phyloP scores from a whole-genome alignment of 2,329 filamentous ascomycete species.

The Emericellopsis cladophorae region DNA sequence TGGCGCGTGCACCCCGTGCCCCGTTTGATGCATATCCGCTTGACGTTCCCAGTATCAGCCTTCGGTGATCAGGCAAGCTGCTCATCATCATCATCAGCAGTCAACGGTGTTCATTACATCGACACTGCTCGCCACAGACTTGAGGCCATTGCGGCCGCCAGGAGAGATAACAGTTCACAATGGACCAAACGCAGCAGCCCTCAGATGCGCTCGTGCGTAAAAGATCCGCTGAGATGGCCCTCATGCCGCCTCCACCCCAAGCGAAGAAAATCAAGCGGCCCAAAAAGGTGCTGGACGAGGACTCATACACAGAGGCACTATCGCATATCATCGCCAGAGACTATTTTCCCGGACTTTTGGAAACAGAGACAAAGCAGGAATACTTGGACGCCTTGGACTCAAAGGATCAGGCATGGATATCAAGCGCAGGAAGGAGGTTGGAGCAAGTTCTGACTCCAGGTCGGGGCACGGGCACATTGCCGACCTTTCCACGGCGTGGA shows the following conservation, averaged over 20 bases:
- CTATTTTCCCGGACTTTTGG: constrained; percentile 86
- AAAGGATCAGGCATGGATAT: constrained; percentile 74
- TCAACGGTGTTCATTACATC: too few relatives aligned
- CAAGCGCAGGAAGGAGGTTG: constrained; percentile 60
- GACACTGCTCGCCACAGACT: neutral
- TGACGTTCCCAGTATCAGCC: too few relatives aligned
- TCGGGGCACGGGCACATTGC: constrained; percentile 18
- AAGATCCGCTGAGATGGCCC: constrained; percentile 48
- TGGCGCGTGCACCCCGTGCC: too few relatives aligned
- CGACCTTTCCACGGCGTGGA: constrained; percentile 10
- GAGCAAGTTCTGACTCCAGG: constrained; percentile 74
- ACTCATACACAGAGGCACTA: constrained; percentile 79
- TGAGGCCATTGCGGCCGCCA: neutral
- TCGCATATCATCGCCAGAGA: constrained; percentile 93
- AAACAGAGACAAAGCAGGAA: constrained; percentile 78
- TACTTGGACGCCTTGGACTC: constrained; percentile 87
- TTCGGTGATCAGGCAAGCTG: too few relatives aligned
- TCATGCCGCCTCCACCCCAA: constrained; percentile 77
- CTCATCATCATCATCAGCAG: too few relatives aligned
- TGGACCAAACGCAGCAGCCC: constrained; percentile 19
- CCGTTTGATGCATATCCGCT: too few relatives aligned
- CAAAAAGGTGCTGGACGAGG: constrained; percentile 79
- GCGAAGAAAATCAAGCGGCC: constrained; percentile 88
- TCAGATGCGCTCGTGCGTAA: constrained; percentile 56
- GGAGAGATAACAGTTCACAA: constrained; percentile 8